Evolutionary conservation across 805 yeast species (phyloP), one percentile per base, ranked within the genome.

Genomic region (Candida awuae): DNA sequence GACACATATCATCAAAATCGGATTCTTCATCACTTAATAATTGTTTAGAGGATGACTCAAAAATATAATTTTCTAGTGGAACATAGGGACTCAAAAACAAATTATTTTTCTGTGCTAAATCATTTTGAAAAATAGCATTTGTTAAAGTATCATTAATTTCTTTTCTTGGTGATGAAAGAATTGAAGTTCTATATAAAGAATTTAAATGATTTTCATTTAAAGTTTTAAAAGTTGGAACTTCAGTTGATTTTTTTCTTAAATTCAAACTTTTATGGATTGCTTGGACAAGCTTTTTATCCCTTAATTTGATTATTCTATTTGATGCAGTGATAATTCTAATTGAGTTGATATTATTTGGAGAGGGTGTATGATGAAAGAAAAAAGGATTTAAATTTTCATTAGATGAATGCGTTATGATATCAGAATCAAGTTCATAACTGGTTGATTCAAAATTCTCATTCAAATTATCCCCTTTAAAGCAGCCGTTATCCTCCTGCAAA

Each of bases 381-480:
- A 35, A 12, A 5, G 42, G 42, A 13, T 39, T 39, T 7, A 39
- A 34, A 23, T 29, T 34, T 29, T 39, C 42, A 35, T 29, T 16
- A 3, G 15, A 10, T 26, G 41, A 27, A 25, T 21, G 19, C 27
- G 42, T 21, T 8, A 39, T 34, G 10, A 28, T 5, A 26, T 39
- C 35, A 12, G 42, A 39, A 20, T 39, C 42, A 21, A 39, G 29
- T 27, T 39, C 42, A 27, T n/a, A 35, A 26, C 42, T 39, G 4
- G 42, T 39, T 30, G 32, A 29, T 20, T 39, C 35, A 27, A 39
- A 29, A 13, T 35, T 30, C 6, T 31, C 25, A 30, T 39, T 39
- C 12, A 27, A 16, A 2, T 27, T n/a, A 20, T 26, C 14, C n/a
- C n/a, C n/a, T n/a, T n/a, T n/a, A 9, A 23, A 16, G n/a, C 35